These are phyloP conservation scores for Breynia disticha DNA, from an alignment of 441 rosid genomes.

Conservation along the genomic window DNA sequence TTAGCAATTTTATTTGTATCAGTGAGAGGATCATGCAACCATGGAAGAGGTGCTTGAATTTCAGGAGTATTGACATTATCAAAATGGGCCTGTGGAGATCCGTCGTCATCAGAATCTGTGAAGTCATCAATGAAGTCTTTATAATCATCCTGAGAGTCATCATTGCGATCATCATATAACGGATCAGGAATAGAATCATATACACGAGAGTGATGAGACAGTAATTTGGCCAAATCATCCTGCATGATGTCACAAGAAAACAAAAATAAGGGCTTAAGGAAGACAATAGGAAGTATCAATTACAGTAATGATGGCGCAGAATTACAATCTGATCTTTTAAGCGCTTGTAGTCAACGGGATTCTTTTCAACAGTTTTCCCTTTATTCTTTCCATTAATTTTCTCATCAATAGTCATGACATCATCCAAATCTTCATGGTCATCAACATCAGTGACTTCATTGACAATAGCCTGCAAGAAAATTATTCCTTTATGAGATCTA, in stretches of 20 bases:
- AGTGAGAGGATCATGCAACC: conserved; percentile 33
- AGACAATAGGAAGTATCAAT: not conserved
- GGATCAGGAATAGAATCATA: conserved; percentile 26
- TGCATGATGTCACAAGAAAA: conserved; percentile 5
- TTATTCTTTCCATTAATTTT: conserved; percentile 34
- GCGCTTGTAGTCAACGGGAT: conserved; percentile 16
- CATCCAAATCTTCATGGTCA: conserved; percentile 39
- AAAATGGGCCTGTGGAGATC: conserved; percentile 51
- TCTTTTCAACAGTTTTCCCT: conserved; percentile 43
- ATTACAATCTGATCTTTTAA: conserved; percentile 2
- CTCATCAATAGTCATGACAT: conserved; percentile 28
- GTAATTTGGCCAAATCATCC: conserved; percentile 21
- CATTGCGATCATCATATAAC: conserved; percentile 11
- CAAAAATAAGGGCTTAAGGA: not conserved
- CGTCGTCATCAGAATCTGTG: conserved; percentile 35
- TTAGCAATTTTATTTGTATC: conserved; percentile 16
- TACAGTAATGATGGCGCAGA: conserved; percentile 16
- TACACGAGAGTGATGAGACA: conserved; percentile 5
- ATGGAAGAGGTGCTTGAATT: conserved; percentile 64
- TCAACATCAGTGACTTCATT: conserved; percentile 51
- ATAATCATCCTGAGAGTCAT: conserved; percentile 17
- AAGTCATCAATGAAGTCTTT: conserved; percentile 22
- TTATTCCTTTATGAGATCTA: not conserved
- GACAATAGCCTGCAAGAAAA: conserved; percentile 30
- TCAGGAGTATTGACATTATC: conserved; percentile 62